Base-by-base conservation (phyloP, 148 eudicot genomes). In the Dysphania ambrosioides region DNA sequence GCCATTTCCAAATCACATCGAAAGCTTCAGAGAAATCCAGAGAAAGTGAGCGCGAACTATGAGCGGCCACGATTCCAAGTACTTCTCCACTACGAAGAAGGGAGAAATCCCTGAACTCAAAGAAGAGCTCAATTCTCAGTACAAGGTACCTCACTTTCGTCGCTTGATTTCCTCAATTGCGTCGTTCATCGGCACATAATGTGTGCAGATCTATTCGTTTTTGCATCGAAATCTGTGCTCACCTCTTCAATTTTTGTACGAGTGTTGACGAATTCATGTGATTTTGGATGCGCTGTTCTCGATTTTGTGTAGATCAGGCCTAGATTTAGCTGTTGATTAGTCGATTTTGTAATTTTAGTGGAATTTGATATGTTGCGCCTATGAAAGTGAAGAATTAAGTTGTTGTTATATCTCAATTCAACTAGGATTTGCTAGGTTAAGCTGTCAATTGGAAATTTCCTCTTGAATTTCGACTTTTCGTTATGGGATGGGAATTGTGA, bases 1-100 rank as follows among this genome's bases (percentile, higher is more conserved):
- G 30, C 61, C n/a, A n/a, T n/a, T n/a, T n/a, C n/a, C 70, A 68
- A 47, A 73, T 79, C 77, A 58, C 77, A 23, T 5, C 27, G 8
- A 66, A 26, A 30, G n/a, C n/a, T n/a, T n/a, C n/a, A n/a, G n/a
- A n/a, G n/a, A n/a, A n/a, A n/a, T n/a, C n/a, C n/a, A n/a, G n/a
- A n/a, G n/a, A n/a, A n/a, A n/a, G n/a, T n/a, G n/a, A n/a, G n/a
- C n/a, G n/a, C n/a, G 34, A 69, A 41, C 66, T 61, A 95, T 95
- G 99, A 95, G 99, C 72, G 99, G 99, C 8, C 99, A 90, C 86
- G 99, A 95, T 85, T 95, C 99, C 74, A 95, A 95, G 81, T 95
- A 95, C 84, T 95, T 95, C 90, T 95, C 99, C 60, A 95, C 99
- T 68, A 95, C 99, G 34, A 95, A 90, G 81, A 95, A 95, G 89